Conservation (phyloP, 2,329 filamentous ascomycete genomes). For the Ascochyta rabiei region DNA sequence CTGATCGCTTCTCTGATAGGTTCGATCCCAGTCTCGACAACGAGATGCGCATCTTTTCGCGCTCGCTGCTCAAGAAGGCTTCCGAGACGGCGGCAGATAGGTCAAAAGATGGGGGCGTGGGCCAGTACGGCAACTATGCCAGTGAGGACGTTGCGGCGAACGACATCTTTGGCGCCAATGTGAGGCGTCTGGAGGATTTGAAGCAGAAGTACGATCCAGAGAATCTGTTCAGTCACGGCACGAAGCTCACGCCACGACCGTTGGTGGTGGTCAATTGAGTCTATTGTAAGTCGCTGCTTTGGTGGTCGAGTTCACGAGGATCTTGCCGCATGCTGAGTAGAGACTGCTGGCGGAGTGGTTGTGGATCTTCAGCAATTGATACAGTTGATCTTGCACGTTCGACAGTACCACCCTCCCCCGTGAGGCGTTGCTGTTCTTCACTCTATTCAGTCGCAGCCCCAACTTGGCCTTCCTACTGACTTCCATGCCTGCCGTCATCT, state of each 20-base stretch:
- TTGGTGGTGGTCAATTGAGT: slow-evolving; percentile 28
- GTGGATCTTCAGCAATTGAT: too few relatives aligned
- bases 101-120: slow-evolving; percentile 35
- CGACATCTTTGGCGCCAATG: slow-evolving; percentile 42
- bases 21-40: slow-evolving; percentile 34
- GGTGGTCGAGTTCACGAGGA: neutral
- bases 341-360: neutral
- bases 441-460: too few relatives aligned
- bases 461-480: too few relatives aligned
- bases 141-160: slow-evolving; percentile 37
- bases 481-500: too few relatives aligned
- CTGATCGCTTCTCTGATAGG: slow-evolving; percentile 14
- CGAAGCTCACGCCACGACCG: slow-evolving; percentile 28
- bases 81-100: slow-evolving; percentile 25
- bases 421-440: too few relatives aligned
- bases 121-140: slow-evolving; percentile 43
- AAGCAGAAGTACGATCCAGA: slow-evolving; percentile 46
- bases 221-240: slow-evolving; percentile 40
- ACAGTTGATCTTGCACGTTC: too few relatives aligned
- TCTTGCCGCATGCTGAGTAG: neutral
- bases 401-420: too few relatives aligned
- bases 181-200: slow-evolving; percentile 39
- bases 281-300: neutral
- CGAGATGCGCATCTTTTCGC: slow-evolving; percentile 34
- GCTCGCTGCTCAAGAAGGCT: slow-evolving; percentile 33